Conservation (phyloP, 805 yeast species). For the Yamadazyma sp. region DNA sequence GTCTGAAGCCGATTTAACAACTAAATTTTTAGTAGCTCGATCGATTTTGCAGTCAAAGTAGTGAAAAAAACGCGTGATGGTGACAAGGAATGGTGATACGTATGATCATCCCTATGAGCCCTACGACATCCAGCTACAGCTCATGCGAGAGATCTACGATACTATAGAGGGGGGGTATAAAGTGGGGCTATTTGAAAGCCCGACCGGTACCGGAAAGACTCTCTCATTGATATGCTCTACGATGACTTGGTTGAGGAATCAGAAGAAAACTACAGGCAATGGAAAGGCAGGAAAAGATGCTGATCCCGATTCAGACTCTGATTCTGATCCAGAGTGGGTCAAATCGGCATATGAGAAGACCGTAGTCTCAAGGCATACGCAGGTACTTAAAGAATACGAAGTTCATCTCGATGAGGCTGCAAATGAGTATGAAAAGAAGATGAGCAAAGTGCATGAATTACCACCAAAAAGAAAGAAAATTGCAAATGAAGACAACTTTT, state of each 20-base stretch:
- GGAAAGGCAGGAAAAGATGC: constrained; percentile 2
- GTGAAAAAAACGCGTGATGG: background rate
- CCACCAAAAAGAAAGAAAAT: constrained; percentile 13
- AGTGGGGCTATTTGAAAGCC: constrained; percentile 84
- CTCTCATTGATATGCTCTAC: constrained; percentile 82
- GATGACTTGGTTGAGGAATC: constrained; percentile 74
- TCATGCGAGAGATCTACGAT: constrained; percentile 75
- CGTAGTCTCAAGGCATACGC: constrained; percentile 27
- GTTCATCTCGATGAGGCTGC: constrained; percentile 36
- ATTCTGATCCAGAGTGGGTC: constrained; percentile 74
- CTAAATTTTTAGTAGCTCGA: no score
- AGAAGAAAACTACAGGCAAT: constrained; percentile 28
- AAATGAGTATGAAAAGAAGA: constrained; percentile 20
- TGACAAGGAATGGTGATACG: background rate
- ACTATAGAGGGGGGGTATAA: constrained; percentile 55
- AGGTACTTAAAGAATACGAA: constrained; percentile 40
- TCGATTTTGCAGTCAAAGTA: constrained; percentile 7
- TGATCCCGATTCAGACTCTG: constrained; percentile 26
- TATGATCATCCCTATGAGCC: constrained; percentile 82
- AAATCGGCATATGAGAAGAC: constrained; percentile 35
- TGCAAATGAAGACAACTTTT: constrained; percentile 16
- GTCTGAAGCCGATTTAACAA: no score
- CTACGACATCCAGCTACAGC: constrained; percentile 69
- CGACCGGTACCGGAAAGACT: constrained; percentile 95
- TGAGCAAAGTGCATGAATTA: constrained; percentile 16